Conservation (phyloP, 2,329 filamentous ascomycete genomes). For the Venturia nashicola region DNA sequence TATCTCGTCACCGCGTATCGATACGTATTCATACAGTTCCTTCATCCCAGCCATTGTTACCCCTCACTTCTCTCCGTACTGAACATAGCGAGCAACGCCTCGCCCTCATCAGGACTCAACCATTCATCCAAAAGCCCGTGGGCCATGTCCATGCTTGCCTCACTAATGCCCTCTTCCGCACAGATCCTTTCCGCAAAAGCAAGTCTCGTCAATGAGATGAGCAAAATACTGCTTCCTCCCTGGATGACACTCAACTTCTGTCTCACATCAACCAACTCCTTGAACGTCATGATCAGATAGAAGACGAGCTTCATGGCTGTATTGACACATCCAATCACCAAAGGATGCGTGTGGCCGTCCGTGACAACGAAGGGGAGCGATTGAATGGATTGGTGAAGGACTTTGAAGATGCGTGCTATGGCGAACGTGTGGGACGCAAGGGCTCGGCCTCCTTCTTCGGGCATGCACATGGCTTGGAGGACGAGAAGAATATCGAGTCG, state of each 20-base stretch:
- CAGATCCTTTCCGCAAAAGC: conserved; percentile 68
- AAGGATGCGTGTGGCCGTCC: conserved; percentile 23
- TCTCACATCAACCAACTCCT: conserved; percentile 51
- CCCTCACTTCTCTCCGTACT: not conserved
- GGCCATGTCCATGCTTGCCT: conserved; percentile 69
- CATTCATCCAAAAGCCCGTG: conserved; percentile 69
- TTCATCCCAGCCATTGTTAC: not conserved
- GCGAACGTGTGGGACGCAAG: conserved; percentile 57
- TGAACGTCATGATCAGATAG: conserved; percentile 47
- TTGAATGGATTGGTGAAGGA: conserved; percentile 61
- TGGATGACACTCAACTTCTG: conserved; percentile 57
- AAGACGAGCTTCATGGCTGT: conserved; percentile 48
- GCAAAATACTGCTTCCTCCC: conserved; percentile 69
- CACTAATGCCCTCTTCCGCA: conserved; percentile 63
- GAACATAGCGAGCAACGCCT: conserved; percentile 41
- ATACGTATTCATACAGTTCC: no score
- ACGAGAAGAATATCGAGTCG: conserved; percentile 33
- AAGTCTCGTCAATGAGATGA: conserved; percentile 69
- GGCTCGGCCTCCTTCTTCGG: conserved; percentile 48
- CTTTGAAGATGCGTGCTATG: conserved; percentile 62
- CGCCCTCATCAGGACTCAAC: conserved; percentile 68
- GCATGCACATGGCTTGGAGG: conserved; percentile 44
- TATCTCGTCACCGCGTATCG: no score
- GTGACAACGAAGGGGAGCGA: conserved; percentile 36
- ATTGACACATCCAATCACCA: conserved; percentile 41